phyloP scores from a whole-genome alignment of 371 early-diverging fungal genomes.

The Batkoa obscura region DNA sequence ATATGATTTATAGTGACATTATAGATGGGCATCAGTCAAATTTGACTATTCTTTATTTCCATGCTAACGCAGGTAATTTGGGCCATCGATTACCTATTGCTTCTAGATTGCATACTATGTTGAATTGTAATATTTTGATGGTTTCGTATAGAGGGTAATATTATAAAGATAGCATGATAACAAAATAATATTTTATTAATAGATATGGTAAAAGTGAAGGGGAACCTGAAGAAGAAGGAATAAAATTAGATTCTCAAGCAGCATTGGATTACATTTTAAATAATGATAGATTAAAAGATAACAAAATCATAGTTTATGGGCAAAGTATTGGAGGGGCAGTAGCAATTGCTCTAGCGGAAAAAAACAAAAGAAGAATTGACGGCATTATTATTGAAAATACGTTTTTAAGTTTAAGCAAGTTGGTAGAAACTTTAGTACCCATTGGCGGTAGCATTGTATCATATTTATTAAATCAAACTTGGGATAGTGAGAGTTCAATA shows the following conservation, averaged over 20 bases:
- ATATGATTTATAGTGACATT: conserved; percentile 28
- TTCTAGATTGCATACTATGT: conserved; percentile 30
- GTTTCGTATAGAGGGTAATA: conserved; percentile 80
- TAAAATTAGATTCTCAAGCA: conserved; percentile 74
- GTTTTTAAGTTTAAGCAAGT: conserved; percentile 68
- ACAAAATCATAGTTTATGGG: conserved; percentile 71
- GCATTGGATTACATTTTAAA: conserved; percentile 57
- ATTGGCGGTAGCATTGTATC: conserved; percentile 17
- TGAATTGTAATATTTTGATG: conserved; percentile 77
- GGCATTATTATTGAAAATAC: conserved; percentile 90
- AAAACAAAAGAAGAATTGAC: conserved; percentile 35
- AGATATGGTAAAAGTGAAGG: conserved; percentile 85
- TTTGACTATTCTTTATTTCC: conserved; percentile 68
- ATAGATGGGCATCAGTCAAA: conserved; percentile 10
- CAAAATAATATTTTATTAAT: not conserved
- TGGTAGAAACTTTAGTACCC: conserved; percentile 75
- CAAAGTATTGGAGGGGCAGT: conserved; percentile 97
- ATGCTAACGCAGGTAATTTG: conserved; percentile 95
- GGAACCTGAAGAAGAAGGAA: conserved; percentile 60
- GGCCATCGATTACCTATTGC: conserved; percentile 79
- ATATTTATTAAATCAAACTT: conserved; percentile 63
- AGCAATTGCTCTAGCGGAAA: conserved; percentile 64
- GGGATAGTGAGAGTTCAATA: conserved; percentile 63
- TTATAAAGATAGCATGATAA: not conserved
- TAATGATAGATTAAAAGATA: conserved; percentile 46